Evolutionary conservation across 1,284 basidiomycete genomes (phyloP), one percentile per base, ranked within the genome.

Genomic region (Earliella scabrosa): DNA sequence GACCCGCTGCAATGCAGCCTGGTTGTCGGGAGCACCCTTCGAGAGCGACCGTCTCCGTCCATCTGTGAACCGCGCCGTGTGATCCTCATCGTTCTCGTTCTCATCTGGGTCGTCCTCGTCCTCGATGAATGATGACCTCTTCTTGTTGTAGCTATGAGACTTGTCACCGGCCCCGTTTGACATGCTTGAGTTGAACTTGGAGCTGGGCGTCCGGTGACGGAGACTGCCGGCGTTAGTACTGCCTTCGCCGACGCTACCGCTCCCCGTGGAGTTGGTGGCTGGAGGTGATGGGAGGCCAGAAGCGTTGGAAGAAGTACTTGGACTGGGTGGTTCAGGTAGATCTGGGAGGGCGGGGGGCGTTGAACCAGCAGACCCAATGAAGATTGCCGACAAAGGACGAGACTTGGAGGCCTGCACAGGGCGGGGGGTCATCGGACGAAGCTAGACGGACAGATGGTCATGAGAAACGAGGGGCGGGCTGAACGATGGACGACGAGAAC

Each of bases 221-320:
- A 77, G 59, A 64, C 77, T 78, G 56, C 83, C 79, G 36, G 76
- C 69, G 58, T 75, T 77, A 27, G 80, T 77, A 63, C 80, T 84
- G 55, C 76, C 77, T 57, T 87, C 85, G 47, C 85, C 86, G 2
- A 83, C 83, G 66, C 88, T 90, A 46, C 88, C 87, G 68, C 88
- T 90, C 24, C 87, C 88, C 2, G 88, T 90, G 18, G 88, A 91
- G 66, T 90, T 91, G 23, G 90, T 88, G 35, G 88, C 89, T 39
- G 89, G 89, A 1, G 89, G 89, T 16, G 88, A 90, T 2, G 89
- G 90, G 6, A 92, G 71, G 8, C 89, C 88, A 10, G 87, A 88
- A 56, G 78, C 75, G 59, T 64, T 72, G 4, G 82, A 81, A 58
- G 69, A 75, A 69, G 64, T 75, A 8, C 73, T 74, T 16, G 87